Evolutionary conservation across 257 asterid species (phyloP), one percentile per base, ranked within the genome.

Genomic region (Ligustrum vulgare): DNA sequence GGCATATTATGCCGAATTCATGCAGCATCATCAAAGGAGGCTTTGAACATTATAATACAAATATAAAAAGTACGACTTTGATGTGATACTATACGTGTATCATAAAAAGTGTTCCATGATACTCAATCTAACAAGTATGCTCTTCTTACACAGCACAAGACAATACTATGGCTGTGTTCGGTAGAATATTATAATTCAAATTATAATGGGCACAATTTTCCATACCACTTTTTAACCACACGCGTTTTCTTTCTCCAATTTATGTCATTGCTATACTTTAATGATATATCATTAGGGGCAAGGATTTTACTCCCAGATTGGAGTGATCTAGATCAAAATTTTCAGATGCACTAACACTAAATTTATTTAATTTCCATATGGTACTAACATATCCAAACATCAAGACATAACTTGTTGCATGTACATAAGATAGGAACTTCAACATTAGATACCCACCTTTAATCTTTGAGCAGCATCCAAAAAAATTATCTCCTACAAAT

Each of bases 401-500:
- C 8, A 60, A 60, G 34, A 60, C 6, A 9, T 15, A 60, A 60
- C 16, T 23, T 10, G 67, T 60, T 60, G 67, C 15, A 10, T 60
- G 18, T 23, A 60, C 35, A 25, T 60, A 23, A 22, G 56, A 67
- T 41, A 77, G 51, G 81, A 71, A 75, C 45, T 67, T 34, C 73
- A 68, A 69, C 0, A 28, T 28, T 28, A 28, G 67, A 70, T 77
- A 73, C 86, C 70, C 77, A 92, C 98, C 98, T 92, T 90, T 84
- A 94, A 82, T 83, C 87, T 87, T 77, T 79, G 77, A 76, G 96
- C 90, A 79, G 98, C 89, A 79, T 94, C 96, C 86, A 84, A 33
- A 82, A 94, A 94, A 82, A 94, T 91, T 68, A 81, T 83, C 88
- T 94, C 99, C 99, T 94, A 72, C 80, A 82, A 71, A 70, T 32